A percentile compares a stretch with the other conserved stretches of the same genome.
Conservation (phyloP, 768 basidiomycete genomes). For the Thelephora aurantiotincta region DNA sequence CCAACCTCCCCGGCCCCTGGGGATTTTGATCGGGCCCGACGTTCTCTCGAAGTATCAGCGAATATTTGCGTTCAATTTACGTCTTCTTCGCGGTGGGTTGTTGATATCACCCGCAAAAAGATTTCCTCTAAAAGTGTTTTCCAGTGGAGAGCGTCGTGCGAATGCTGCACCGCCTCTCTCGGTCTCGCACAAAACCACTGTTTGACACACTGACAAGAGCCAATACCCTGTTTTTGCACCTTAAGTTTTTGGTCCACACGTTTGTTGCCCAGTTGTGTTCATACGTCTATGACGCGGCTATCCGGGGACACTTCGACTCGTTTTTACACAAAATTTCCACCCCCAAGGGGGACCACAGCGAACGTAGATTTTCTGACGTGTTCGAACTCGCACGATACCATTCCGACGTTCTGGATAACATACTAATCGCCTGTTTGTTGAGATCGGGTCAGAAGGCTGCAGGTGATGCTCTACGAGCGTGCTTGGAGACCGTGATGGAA, state of each 20-base stretch:
- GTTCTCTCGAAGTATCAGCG: constrained; percentile 79
- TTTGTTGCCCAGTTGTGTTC: constrained; percentile 54
- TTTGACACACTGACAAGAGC: constrained; percentile 45
- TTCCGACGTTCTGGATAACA: constrained; percentile 54
- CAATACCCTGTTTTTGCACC: constrained; percentile 42
- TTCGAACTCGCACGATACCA: constrained; percentile 60
- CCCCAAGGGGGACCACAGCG: background rate
- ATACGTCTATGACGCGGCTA: constrained; percentile 73
- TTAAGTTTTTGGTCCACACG: constrained; percentile 60
- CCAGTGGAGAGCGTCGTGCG: constrained; percentile 56
- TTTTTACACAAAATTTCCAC: constrained; percentile 29
- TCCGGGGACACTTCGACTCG: constrained; percentile 59
- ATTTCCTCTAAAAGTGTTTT: background rate
- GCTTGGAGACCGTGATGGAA: constrained; percentile 52
- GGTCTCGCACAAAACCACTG: constrained; percentile 25
- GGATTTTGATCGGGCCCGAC: constrained; percentile 53
- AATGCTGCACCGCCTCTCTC: constrained; percentile 52
- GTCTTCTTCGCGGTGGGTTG: constrained; percentile 58
- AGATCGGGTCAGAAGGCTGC: constrained; percentile 51
- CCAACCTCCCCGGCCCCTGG: constrained; percentile 64
- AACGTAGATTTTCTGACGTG: constrained; percentile 41
- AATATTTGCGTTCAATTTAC: constrained; percentile 66
- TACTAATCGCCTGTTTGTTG: constrained; percentile 63
- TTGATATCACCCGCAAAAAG: too few species aligned
- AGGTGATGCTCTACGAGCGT: constrained; percentile 48